These are phyloP conservation scores for Mitragyna speciosa DNA, from an alignment of 257 asterid genomes.

Conservation along the genomic window DNA sequence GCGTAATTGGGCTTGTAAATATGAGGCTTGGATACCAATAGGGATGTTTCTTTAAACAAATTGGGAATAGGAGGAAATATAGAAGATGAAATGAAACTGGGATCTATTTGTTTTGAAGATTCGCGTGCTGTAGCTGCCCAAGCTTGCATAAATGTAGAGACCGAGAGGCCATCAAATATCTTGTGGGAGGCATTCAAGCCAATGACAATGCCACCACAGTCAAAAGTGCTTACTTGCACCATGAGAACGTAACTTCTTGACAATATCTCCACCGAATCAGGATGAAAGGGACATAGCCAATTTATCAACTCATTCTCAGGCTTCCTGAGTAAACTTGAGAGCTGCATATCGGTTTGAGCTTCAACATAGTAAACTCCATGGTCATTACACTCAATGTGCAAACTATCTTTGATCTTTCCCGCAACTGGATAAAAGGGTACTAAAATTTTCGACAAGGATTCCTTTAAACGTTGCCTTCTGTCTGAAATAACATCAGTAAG, in stretches of 20 bases:
- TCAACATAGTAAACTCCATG: slow-evolving; percentile 12
- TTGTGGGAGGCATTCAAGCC: slow-evolving; percentile 8
- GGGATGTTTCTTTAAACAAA: background rate
- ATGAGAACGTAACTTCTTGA: background rate
- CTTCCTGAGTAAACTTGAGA: background rate
- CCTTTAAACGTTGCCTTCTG: background rate
- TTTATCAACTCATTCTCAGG: background rate
- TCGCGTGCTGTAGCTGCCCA: slow-evolving; percentile 6
- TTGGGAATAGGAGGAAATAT: background rate
- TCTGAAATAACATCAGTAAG: background rate
- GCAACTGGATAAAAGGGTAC: slow-evolving; percentile 14
- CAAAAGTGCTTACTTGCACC: slow-evolving; percentile 9
- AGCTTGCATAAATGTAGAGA: background rate
- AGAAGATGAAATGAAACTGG: background rate
- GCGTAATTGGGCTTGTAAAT: background rate
- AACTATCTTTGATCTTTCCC: background rate
- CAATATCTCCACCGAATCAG: background rate
- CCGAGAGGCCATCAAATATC: background rate
- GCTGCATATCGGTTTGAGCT: background rate
- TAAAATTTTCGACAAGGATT: slow-evolving; percentile 4
- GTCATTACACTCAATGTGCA: slow-evolving; percentile 14
- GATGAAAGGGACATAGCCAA: background rate
- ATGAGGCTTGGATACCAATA: too few relatives aligned
- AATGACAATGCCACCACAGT: slow-evolving; percentile 17
- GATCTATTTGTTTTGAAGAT: background rate